Conservation (phyloP, 495 filamentous ascomycete species). For the Tuber calosporum region DNA sequence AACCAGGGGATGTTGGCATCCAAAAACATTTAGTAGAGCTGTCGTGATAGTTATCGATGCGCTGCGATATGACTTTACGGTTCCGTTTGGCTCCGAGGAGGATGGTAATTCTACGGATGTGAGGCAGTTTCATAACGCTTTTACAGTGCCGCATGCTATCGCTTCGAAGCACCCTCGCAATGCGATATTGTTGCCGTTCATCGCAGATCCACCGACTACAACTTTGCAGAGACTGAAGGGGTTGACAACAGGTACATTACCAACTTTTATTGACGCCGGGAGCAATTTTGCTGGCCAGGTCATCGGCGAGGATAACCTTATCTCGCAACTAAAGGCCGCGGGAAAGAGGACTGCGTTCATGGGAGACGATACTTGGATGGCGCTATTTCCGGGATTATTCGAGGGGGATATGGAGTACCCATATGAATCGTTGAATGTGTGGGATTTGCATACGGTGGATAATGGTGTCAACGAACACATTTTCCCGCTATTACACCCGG, state of each 20-base stretch:
- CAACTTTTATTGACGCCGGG: slow-evolving; percentile 87
- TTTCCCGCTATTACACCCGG: slow-evolving; percentile 65
- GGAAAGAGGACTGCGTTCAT: slow-evolving; percentile 85
- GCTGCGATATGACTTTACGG: slow-evolving; percentile 90
- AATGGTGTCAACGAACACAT: slow-evolving; percentile 92
- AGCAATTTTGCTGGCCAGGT: slow-evolving; percentile 93
- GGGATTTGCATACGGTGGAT: slow-evolving; percentile 94
- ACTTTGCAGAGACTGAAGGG: slow-evolving; percentile 91
- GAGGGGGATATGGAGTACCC: slow-evolving; percentile 72
- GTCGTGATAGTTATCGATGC: slow-evolving; percentile 90
- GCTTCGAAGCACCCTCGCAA: slow-evolving; percentile 64
- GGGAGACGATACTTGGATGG: slow-evolving; percentile 93
- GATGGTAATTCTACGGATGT: slow-evolving; percentile 48
- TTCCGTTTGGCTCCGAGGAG: slow-evolving; percentile 56
- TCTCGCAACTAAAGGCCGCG: slow-evolving; percentile 70
- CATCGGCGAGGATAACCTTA: slow-evolving; percentile 94
- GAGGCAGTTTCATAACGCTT: slow-evolving; percentile 75
- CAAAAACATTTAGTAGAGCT: slow-evolving; percentile 82
- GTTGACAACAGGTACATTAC: slow-evolving; percentile 87
- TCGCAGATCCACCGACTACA: slow-evolving; percentile 90
- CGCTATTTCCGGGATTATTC: slow-evolving; percentile 86
- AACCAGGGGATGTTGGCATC: slow-evolving; percentile 82
- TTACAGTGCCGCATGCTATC: slow-evolving; percentile 77
- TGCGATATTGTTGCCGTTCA: slow-evolving; percentile 88
- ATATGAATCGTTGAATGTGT: slow-evolving; percentile 96